Conservation (phyloP, 192 early-diverging fungal genomes). For the Podila epicladia region DNA sequence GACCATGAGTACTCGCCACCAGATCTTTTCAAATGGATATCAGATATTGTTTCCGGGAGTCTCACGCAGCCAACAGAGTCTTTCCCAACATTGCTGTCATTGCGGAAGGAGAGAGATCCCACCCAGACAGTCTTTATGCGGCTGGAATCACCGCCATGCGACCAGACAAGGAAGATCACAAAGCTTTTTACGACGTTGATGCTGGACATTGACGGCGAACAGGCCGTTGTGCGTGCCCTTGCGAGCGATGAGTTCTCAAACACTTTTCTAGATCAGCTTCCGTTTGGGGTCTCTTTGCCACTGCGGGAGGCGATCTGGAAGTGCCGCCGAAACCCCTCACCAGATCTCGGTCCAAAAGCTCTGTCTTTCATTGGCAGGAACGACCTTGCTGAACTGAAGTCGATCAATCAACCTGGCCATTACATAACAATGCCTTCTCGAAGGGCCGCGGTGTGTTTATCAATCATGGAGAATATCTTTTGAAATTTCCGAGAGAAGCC, state of each 20-base stretch:
- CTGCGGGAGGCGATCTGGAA: conserved; percentile 60
- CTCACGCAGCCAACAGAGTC: background rate
- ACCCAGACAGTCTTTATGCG: conserved; percentile 1
- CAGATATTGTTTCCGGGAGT: conserved; percentile 14
- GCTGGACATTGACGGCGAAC: conserved; percentile 16
- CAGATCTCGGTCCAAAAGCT: conserved; percentile 47
- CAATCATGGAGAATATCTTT: background rate
- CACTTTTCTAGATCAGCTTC: conserved; percentile 58
- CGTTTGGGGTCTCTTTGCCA: conserved; percentile 64
- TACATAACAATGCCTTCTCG: conserved; percentile 13
- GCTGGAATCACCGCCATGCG: conserved; percentile 5
- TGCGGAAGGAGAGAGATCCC: conserved; percentile 30
- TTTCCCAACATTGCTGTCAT: conserved; percentile 26
- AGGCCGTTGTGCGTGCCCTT: conserved; percentile 55
- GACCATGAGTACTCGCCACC: conserved; percentile 16
- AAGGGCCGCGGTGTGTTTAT: background rate
- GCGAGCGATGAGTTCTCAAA: conserved; percentile 31
- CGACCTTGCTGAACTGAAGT: conserved; percentile 35
- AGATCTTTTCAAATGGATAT: conserved; percentile 33
- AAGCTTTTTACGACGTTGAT: conserved; percentile 22
- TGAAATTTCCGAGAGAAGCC: background rate
- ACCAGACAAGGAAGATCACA: conserved; percentile 22
- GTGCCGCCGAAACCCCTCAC: conserved; percentile 58
- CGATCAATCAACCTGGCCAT: conserved; percentile 11
- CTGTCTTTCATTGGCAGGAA: conserved; percentile 64